These are phyloP conservation scores for Hypericum perforatum DNA, from an alignment of 345 rosid species.

Conservation along the genomic window DNA sequence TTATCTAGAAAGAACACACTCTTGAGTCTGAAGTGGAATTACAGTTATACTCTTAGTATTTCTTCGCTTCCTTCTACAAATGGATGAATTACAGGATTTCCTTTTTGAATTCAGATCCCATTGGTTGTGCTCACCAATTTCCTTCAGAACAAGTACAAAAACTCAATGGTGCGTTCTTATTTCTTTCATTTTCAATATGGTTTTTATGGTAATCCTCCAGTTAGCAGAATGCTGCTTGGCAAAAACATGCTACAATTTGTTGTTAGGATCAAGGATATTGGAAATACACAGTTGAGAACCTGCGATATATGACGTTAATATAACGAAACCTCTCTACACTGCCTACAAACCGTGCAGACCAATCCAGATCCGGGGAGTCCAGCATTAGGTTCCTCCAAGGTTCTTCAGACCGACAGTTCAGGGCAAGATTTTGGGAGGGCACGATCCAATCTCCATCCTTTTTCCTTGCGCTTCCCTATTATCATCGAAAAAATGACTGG, in stretches of 20 bases:
- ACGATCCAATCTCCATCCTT: too few relatives aligned
- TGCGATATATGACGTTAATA: too few relatives aligned
- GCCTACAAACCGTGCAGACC: too few relatives aligned
- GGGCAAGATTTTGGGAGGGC: too few relatives aligned
- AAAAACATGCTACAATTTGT: too few relatives aligned
- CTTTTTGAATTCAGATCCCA: constrained; percentile 47
- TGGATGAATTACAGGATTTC: background rate
- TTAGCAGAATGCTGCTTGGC: background rate
- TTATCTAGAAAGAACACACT: too few relatives aligned
- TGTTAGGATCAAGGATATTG: too few relatives aligned
- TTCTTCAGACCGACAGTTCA: too few relatives aligned
- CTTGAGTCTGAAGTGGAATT: background rate
- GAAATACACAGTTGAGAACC: too few relatives aligned
- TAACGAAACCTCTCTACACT: too few relatives aligned
- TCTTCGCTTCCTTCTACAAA: background rate
- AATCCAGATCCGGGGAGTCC: too few relatives aligned
- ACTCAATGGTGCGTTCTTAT: constrained; percentile 55
- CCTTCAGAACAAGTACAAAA: constrained; percentile 58
- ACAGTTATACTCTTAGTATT: background rate
- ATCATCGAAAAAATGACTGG: background rate
- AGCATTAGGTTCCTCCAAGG: too few relatives aligned
- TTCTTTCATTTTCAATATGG: constrained; percentile 1
- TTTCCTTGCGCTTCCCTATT: background rate
- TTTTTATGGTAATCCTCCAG: background rate
- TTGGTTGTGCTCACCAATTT: constrained; percentile 70